Evolutionary conservation across 768 basidiomycete species (phyloP).

Genomic region (Daedaleopsis sinensis): DNA sequence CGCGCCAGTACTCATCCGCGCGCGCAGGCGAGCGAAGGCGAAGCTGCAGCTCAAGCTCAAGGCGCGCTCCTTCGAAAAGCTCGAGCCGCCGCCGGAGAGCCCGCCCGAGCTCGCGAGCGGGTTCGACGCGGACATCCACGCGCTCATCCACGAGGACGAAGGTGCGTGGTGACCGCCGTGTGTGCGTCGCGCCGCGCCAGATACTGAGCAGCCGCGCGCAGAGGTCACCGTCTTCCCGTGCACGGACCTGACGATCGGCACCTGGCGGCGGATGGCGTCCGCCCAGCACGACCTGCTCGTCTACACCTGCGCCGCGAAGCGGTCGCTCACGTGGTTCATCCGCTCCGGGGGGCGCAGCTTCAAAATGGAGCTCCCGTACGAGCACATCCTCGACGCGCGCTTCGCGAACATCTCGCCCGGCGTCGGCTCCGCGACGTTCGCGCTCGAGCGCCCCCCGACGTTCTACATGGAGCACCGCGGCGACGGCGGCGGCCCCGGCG

Average conservation of each 20-base stretch:
- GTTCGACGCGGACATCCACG: constrained; percentile 61
- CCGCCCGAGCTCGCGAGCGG: constrained; percentile 55
- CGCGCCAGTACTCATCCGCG: constrained; percentile 2
- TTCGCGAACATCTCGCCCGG: constrained; percentile 58
- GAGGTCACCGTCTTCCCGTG: constrained; percentile 80
- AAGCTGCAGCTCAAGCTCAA: constrained; percentile 62
- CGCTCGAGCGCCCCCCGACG: constrained; percentile 64
- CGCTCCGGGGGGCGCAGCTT: constrained; percentile 72
- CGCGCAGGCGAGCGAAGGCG: constrained; percentile 74
- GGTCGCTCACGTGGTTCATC: constrained; percentile 79
- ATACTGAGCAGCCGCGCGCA: constrained; percentile 29
- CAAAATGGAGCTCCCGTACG: constrained; percentile 85
- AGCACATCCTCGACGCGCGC: constrained; percentile 57
- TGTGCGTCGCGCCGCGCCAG: neutral
- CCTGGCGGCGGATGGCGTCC: constrained; percentile 75
- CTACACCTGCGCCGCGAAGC: constrained; percentile 70
- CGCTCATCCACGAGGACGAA: constrained; percentile 74
- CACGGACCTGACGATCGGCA: constrained; percentile 72
- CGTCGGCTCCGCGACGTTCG: constrained; percentile 61
- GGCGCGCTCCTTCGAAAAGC: constrained; percentile 30
- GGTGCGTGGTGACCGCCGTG: constrained; percentile 48
- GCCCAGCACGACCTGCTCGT: constrained; percentile 71
- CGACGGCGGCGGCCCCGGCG: constrained; percentile 23
- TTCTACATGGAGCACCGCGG: constrained; percentile 66
- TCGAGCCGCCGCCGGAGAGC: constrained; percentile 46